Conservation (phyloP, 2,329 filamentous ascomycete species). For the Trichophyton rubrum region DNA sequence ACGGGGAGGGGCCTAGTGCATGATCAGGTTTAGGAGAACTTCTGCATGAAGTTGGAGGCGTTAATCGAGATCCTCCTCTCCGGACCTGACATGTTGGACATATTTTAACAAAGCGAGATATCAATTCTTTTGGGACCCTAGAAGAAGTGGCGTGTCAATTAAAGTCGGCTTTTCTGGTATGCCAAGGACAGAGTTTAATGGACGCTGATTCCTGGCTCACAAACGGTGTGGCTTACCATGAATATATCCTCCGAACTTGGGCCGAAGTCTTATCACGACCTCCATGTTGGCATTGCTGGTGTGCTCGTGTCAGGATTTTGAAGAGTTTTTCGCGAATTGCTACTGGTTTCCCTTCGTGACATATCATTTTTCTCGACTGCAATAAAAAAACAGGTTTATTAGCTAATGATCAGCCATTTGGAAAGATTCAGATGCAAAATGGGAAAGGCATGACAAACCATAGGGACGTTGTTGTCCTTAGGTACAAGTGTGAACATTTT, state of each 20-base stretch:
- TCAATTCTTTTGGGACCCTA: conserved; percentile 41
- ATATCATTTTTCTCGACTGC: conserved; percentile 34
- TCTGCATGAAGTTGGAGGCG: conserved; percentile 30
- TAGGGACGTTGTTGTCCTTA: conserved; percentile 25
- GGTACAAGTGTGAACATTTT: conserved; percentile 41
- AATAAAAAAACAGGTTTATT: neutral
- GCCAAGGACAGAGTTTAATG: neutral
- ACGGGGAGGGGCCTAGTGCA: conserved; percentile 23
- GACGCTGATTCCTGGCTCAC: neutral
- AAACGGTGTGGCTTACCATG: conserved; percentile 29
- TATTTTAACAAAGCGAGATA: conserved; percentile 40
- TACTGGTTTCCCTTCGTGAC: conserved; percentile 41
- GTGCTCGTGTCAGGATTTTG: conserved; percentile 39
- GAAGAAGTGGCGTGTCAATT: conserved; percentile 6
- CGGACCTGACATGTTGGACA: conserved; percentile 40
- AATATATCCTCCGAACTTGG: conserved; percentile 38
- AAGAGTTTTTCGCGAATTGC: conserved; percentile 41
- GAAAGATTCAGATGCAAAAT: neutral
- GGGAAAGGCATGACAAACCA: conserved; percentile 22
- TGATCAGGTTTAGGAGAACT: conserved; percentile 27
- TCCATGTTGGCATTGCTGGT: conserved; percentile 40
- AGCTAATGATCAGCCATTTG: conserved; percentile 4
- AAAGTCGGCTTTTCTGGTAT: neutral
- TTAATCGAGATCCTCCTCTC: conserved; percentile 31
- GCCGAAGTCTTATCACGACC: conserved; percentile 43